A percentile compares a stretch with the other conserved stretches of the same genome.
These are phyloP conservation scores for Aegilops speltoides DNA, from an alignment of 176 grass and related monocot species.

Conservation along the genomic window DNA sequence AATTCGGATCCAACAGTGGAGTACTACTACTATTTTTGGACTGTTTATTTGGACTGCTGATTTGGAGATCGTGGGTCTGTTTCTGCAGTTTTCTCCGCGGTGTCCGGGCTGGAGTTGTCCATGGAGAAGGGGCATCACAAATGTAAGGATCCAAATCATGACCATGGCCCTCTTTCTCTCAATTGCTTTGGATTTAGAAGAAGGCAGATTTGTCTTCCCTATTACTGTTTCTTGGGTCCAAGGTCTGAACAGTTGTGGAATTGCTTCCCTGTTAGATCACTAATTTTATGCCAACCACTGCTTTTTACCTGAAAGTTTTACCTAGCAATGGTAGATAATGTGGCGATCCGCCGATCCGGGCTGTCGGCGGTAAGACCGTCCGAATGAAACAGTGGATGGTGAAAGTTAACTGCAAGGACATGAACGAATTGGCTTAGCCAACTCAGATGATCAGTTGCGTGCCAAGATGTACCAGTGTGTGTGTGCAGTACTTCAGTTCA, in stretches of 20 bases:
- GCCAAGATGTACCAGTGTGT: not conserved
- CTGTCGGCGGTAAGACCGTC: slow-evolving; percentile 8
- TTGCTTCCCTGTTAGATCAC: not conserved
- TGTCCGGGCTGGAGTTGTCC: slow-evolving; percentile 91
- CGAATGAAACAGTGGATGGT: not conserved
- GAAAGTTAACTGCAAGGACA: not conserved
- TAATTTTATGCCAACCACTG: not conserved
- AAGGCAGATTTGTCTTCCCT: slow-evolving; percentile 11
- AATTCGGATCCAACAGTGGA: not conserved
- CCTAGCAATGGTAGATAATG: not conserved
- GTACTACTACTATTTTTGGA: not conserved
- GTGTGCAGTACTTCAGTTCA: not conserved
- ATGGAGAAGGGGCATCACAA: slow-evolving; percentile 95
- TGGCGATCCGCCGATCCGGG: not conserved
- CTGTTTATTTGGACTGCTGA: not conserved
- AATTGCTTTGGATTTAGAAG: slow-evolving; percentile 8
- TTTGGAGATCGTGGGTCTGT: slow-evolving; percentile 24
- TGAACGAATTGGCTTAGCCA: slow-evolving; percentile 7
- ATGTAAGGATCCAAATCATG: slow-evolving; percentile 60
- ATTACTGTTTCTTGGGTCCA: slow-evolving; percentile 8
- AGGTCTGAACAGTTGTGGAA: slow-evolving; percentile 1
- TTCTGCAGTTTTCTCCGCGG: slow-evolving; percentile 89
- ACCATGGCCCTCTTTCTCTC: not conserved
- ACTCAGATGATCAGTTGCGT: slow-evolving; percentile 4
- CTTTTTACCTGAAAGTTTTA: not conserved